A percentile compares a stretch with the other conserved stretches of the same genome.
These are phyloP conservation scores for Elaphomyces granulatus DNA, from an alignment of 495 filamentous ascomycete genomes.

Conservation along the genomic window DNA sequence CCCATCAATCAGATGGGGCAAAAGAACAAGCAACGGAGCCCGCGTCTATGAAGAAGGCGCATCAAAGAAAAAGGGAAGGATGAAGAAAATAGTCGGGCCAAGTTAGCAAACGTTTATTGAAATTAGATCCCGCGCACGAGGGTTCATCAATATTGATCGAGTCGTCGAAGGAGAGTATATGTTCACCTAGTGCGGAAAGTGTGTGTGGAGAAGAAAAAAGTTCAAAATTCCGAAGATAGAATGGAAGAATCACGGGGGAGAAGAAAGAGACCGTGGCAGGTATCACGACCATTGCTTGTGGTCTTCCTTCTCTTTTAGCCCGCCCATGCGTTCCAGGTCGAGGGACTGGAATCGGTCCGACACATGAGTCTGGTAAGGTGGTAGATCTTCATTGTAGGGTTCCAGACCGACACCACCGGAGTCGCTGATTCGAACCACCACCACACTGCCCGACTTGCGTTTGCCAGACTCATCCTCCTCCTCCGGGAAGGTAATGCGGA, in stretches of 20 bases:
- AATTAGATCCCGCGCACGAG: neutral
- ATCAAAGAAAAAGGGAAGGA: slow-evolving; percentile 12
- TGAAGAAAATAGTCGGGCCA: slow-evolving; percentile 3
- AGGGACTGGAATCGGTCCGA: slow-evolving; percentile 73
- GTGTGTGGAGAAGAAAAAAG: slow-evolving; percentile 1
- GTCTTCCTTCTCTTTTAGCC: slow-evolving; percentile 75
- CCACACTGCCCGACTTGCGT: slow-evolving; percentile 68
- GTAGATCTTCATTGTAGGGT: slow-evolving; percentile 67
- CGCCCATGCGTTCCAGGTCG: slow-evolving; percentile 89
- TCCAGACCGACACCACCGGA: slow-evolving; percentile 71
- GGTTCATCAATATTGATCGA: slow-evolving; percentile 2
- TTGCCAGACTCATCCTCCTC: slow-evolving; percentile 77
- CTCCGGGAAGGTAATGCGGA: slow-evolving; percentile 96
- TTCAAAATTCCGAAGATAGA: slow-evolving; percentile 18
- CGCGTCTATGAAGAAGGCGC: slow-evolving; percentile 9
- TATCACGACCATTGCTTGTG: slow-evolving; percentile 22
- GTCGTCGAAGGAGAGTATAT: slow-evolving; percentile 7
- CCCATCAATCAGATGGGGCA: slow-evolving; percentile 10
- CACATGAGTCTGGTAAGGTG: slow-evolving; percentile 70
- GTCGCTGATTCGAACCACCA: slow-evolving; percentile 88
- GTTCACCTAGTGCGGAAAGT: too few species aligned
- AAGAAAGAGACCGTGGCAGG: neutral
- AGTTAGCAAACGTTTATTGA: neutral
- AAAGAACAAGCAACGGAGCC: slow-evolving; percentile 17
- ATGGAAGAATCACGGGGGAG: slow-evolving; percentile 7